Evolutionary conservation across 2,329 filamentous ascomycete genomes (phyloP).

Genomic region (Aspergillus sp.): DNA sequence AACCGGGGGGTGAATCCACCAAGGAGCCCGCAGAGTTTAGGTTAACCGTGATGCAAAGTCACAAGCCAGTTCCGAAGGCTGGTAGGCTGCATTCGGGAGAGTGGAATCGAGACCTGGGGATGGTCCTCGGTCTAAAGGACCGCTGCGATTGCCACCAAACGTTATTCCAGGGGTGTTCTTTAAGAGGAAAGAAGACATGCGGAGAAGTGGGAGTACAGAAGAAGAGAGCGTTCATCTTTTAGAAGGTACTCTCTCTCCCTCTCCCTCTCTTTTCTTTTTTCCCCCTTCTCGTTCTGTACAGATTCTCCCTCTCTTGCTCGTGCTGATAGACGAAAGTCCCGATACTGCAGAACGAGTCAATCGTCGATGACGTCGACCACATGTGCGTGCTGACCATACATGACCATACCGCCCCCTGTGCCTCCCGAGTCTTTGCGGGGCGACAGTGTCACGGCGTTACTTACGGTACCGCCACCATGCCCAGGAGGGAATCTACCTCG

Average conservation of each 20-base stretch:
- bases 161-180: background rate
- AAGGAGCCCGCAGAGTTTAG: slow-evolving; percentile 10
- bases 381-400: slow-evolving; percentile 9
- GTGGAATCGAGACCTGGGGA: slow-evolving; percentile 31
- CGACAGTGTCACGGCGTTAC: background rate
- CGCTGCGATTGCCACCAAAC: slow-evolving; percentile 5
- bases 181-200: no score
- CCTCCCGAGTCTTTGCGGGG: background rate
- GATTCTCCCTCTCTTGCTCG: no score
- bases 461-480: slow-evolving; percentile 1
- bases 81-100: slow-evolving; percentile 30
- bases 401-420: background rate
- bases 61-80: slow-evolving; percentile 26
- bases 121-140: slow-evolving; percentile 41
- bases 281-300: no score
- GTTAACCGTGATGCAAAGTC: slow-evolving; percentile 18
- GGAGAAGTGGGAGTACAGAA: no score
- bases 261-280: no score
- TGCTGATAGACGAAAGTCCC: no score
- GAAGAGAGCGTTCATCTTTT: no score
- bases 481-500: slow-evolving; percentile 9
- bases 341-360: no score
- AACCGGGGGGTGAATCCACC: slow-evolving; percentile 13
- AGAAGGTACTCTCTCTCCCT: no score
- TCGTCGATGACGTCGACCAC: slow-evolving; percentile 13